Percentiles rank a stretch among this genome's conserved stretches.
phyloP scores from a whole-genome alignment of 2,329 filamentous ascomycete species.

The Myriosclerotinia curreyana region DNA sequence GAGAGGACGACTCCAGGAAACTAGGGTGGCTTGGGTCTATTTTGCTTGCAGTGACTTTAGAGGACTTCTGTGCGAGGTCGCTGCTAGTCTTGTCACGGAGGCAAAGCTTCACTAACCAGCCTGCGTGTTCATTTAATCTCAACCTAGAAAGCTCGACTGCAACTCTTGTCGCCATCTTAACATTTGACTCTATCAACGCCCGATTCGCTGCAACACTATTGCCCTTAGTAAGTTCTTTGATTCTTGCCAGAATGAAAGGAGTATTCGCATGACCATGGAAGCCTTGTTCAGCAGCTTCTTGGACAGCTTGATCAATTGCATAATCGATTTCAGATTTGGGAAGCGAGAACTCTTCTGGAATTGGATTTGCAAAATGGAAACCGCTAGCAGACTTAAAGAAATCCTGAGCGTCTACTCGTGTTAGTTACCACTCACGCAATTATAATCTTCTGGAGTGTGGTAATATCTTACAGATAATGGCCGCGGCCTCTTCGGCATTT shows the following conservation, averaged over 20 bases:
- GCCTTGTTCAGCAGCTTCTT: slow-evolving; percentile 51
- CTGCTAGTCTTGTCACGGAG: neutral
- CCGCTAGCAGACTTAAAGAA: slow-evolving; percentile 64
- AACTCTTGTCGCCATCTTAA: slow-evolving; percentile 61
- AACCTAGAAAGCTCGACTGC: slow-evolving; percentile 49
- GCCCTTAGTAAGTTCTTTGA: slow-evolving; percentile 64
- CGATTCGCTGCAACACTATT: slow-evolving; percentile 61
- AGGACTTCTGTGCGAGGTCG: neutral
- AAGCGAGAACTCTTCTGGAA: slow-evolving; percentile 58
- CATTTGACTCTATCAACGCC: slow-evolving; percentile 65
- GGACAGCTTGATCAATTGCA: slow-evolving; percentile 55
- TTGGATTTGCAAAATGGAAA: slow-evolving; percentile 81
- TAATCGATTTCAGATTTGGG: slow-evolving; percentile 56
- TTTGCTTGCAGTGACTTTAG: neutral
- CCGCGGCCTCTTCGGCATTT: slow-evolving; percentile 77
- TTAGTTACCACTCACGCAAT: neutral
- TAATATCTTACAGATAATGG: slow-evolving; percentile 65
- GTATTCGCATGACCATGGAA: slow-evolving; percentile 65
- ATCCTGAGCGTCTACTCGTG: slow-evolving; percentile 62
- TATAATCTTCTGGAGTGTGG: neutral
- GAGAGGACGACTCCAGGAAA: neutral
- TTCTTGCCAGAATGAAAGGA: slow-evolving; percentile 64
- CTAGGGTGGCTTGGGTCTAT: neutral
- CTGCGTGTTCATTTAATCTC: neutral
- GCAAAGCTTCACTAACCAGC: slow-evolving; percentile 7